Evolutionary conservation across 805 yeast species (phyloP), one percentile per base, ranked within the genome.

Genomic region (Lipomyces lipofer): DNA sequence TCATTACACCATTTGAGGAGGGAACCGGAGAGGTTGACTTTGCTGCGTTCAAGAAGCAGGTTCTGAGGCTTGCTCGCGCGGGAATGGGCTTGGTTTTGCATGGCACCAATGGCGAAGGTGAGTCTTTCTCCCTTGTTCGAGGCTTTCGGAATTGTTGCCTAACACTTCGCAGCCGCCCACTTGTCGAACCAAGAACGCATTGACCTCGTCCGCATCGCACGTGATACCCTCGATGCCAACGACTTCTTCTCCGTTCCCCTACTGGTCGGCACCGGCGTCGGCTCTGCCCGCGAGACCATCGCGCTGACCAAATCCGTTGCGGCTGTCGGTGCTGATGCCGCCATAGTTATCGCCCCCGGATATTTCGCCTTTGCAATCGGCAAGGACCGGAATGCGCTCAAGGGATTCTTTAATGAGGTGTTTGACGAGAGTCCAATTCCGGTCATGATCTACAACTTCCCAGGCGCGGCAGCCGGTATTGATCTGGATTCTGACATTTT

Each of bases 251-350:
- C 67, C 25, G 73, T 72, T 64, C 71, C 77, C 6, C 65, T 80
- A 36, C 60, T 77, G 4, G 82, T 76, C 33, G 84, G 84, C 58
- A 75, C 77, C 35, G 79, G 78, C 30, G 74, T 73, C 50, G 73
- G 78, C 59, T 70, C 74, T 35, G 67, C 77, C 40, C 69, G 71
- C 49, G 82, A 77, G 56, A 71, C 81, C 15, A 35, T 78, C 27
- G 73, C 67, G 29, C 63, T 62, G 56, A 60, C 57, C 55, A 49
- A 57, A 52, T 59, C 43, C 46, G 52, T 61, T 54, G 64, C 67
- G 52, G 63, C 54, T 48, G 66, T 70, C 27, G 70, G 71, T 27
- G 69, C 71, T 25, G 60, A 61, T 45, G 63, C 59, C 42, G 68
- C 65, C 45, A 52, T 65, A 63, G 66, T 75, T 4, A 69, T 80